phyloP scores from a whole-genome alignment of 139 green algal species.

The Monoraphidium neglectum region DNA sequence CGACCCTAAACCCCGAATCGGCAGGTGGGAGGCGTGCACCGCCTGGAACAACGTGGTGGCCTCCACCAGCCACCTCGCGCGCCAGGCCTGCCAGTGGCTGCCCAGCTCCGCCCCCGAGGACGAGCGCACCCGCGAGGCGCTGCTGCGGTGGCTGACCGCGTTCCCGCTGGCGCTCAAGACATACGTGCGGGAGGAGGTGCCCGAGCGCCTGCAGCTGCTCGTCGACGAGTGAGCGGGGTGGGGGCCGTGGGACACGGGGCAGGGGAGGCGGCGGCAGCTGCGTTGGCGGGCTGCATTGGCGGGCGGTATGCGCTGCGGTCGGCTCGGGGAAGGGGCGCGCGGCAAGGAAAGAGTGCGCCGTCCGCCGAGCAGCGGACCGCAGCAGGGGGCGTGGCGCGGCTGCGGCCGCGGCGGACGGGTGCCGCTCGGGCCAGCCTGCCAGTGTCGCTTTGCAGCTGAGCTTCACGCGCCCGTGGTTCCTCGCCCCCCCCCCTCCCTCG shows the following conservation, averaged over 20 bases:
- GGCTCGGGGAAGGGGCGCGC: too few species aligned
- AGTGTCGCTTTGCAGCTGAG: not conserved
- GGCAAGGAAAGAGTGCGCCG: too few species aligned
- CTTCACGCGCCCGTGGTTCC: not conserved
- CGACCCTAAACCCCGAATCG: too few species aligned
- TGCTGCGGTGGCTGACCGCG: constrained; percentile 32
- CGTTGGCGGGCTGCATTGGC: not conserved
- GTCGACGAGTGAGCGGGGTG: constrained; percentile 6
- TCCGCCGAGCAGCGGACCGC: too few species aligned
- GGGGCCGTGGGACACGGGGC: not conserved
- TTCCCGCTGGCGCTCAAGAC: constrained; percentile 32
- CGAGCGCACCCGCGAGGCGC: not conserved
- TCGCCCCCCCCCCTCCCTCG: not conserved
- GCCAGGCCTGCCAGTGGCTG: constrained; percentile 21
- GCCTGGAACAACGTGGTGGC: too few species aligned
- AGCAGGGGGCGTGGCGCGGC: too few species aligned
- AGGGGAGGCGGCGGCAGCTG: not conserved
- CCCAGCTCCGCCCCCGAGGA: not conserved
- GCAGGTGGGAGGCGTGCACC: too few species aligned
- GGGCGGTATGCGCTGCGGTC: too few species aligned
- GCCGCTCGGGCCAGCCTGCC: too few species aligned
- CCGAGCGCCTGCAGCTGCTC: not conserved
- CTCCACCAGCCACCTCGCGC: not conserved
- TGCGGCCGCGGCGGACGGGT: too few species aligned
- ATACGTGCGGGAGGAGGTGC: constrained; percentile 15